Evolutionary conservation across 139 green algal genomes (phyloP).

Genomic region (Nannochloris sp.): DNA sequence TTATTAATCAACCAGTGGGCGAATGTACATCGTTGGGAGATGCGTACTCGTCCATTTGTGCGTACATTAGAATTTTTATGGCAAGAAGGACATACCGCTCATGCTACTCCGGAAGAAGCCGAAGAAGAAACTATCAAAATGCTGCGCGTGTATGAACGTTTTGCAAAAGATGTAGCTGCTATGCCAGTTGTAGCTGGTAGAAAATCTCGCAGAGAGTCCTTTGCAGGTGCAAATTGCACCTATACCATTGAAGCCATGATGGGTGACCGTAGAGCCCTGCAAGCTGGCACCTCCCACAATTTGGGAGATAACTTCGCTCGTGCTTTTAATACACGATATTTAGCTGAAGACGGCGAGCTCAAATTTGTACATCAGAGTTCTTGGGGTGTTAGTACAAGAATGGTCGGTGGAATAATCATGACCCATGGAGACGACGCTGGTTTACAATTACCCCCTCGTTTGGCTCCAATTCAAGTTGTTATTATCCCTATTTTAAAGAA

Average conservation of each 20-base stretch:
- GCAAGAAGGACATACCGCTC: slow-evolving; percentile 97
- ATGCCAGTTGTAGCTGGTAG: slow-evolving; percentile 91
- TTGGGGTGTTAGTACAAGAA: slow-evolving; percentile 89
- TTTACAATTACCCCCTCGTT: slow-evolving; percentile 75
- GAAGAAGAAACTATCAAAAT: slow-evolving; percentile 74
- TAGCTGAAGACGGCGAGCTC: slow-evolving; percentile 50
- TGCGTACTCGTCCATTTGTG: slow-evolving; percentile 96
- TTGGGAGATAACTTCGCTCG: slow-evolving; percentile 95
- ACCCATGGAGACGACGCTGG: slow-evolving; percentile 94
- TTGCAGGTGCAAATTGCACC: slow-evolving; percentile 79
- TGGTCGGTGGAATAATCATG: slow-evolving; percentile 98
- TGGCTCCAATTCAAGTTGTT: slow-evolving; percentile 91
- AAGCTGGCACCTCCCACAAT: slow-evolving; percentile 96
- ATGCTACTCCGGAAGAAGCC: slow-evolving; percentile 90
- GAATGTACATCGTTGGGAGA: slow-evolving; percentile 99
- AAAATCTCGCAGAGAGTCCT: slow-evolving; percentile 86
- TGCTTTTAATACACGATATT: slow-evolving; percentile 66
- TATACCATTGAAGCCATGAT: slow-evolving; percentile 99
- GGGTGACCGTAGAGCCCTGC: slow-evolving; percentile 80
- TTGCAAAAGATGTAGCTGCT: slow-evolving; percentile 65
- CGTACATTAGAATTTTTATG: slow-evolving; percentile 98
- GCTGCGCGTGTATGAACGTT: slow-evolving; percentile 67
- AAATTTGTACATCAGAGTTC: slow-evolving; percentile 85
- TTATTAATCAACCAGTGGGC: slow-evolving; percentile 97
- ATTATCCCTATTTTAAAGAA: slow-evolving; percentile 93